Conservation (phyloP, 345 rosid species). For the Zanthoxylum bungeanum region DNA sequence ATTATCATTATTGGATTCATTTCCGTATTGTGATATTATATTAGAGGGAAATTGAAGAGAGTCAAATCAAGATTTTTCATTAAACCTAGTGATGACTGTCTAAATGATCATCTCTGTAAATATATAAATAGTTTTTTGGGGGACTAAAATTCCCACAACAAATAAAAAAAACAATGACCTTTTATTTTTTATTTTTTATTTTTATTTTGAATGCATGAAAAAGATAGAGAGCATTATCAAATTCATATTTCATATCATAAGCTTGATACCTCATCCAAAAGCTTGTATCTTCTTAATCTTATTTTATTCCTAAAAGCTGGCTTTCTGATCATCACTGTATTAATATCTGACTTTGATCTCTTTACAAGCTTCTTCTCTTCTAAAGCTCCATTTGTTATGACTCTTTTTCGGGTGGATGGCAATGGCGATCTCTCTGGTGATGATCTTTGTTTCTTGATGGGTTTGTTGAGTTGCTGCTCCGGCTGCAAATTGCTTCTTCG, state of each 20-base stretch:
- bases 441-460: constrained; percentile 34
- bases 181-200: too few relatives aligned
- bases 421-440: constrained; percentile 8
- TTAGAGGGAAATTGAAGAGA: not conserved
- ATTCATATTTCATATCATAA: too few relatives aligned
- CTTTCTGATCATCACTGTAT: constrained; percentile 18
- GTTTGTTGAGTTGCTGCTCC: constrained; percentile 20
- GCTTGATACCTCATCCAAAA: constrained; percentile 65
- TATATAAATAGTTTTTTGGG: not conserved
- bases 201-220: not conserved
- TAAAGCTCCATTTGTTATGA: constrained; percentile 38
- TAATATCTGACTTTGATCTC: constrained; percentile 44
- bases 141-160: not conserved
- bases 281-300: constrained; percentile 64
- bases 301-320: constrained; percentile 48
- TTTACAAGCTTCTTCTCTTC: constrained; percentile 43
- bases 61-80: not conserved
- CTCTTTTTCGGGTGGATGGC: constrained; percentile 34
- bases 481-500: constrained; percentile 22
- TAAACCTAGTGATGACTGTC: not conserved
- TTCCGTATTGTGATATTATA: not conserved
- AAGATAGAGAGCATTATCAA: not conserved
- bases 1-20: not conserved
- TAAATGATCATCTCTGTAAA: not conserved
- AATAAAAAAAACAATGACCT: not conserved